Conservation (phyloP, 192 early-diverging fungal genomes). For the Coemansia sp. region DNA sequence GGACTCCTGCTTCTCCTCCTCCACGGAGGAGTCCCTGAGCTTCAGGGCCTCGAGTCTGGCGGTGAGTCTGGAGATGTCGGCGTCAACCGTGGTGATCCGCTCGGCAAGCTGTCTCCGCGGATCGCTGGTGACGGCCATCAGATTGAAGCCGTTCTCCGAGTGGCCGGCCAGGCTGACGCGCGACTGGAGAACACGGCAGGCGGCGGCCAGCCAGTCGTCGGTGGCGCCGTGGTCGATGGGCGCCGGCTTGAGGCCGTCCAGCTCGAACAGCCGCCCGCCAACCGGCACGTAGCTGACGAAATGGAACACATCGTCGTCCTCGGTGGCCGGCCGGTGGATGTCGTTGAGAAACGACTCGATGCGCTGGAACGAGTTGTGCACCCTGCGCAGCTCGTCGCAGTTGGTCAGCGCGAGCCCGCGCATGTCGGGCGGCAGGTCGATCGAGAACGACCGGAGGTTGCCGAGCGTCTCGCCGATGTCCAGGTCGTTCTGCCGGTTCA, state of each 20-base stretch:
- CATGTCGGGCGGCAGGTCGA: constrained; percentile 71
- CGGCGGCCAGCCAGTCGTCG: constrained; percentile 65
- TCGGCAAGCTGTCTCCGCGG: constrained; percentile 59
- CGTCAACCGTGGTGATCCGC: constrained; percentile 54
- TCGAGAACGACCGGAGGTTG: constrained; percentile 70
- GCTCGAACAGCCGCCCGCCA: constrained; percentile 71
- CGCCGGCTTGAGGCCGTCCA: constrained; percentile 70
- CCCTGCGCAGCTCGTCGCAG: constrained; percentile 69
- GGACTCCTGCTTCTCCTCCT: constrained; percentile 7
- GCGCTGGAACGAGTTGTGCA: constrained; percentile 80
- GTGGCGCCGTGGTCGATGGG: constrained; percentile 71
- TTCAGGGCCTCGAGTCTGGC: constrained; percentile 26
- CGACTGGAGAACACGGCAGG: constrained; percentile 64
- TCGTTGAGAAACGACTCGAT: constrained; percentile 77
- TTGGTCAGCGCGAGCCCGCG: constrained; percentile 79
- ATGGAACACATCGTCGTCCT: constrained; percentile 76
- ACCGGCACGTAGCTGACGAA: constrained; percentile 78
- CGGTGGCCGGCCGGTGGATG: constrained; percentile 50
- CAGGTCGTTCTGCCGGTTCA: constrained; percentile 60
- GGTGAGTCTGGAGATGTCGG: constrained; percentile 40
- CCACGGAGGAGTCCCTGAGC: constrained; percentile 30
- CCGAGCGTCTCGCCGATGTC: constrained; percentile 70
- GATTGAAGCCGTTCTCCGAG: constrained; percentile 74
- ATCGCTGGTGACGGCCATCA: constrained; percentile 76
- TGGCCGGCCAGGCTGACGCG: constrained; percentile 64